Evolutionary conservation across 371 early-diverging fungal species (phyloP).

Genomic region (Rhizopus delemar): DNA sequence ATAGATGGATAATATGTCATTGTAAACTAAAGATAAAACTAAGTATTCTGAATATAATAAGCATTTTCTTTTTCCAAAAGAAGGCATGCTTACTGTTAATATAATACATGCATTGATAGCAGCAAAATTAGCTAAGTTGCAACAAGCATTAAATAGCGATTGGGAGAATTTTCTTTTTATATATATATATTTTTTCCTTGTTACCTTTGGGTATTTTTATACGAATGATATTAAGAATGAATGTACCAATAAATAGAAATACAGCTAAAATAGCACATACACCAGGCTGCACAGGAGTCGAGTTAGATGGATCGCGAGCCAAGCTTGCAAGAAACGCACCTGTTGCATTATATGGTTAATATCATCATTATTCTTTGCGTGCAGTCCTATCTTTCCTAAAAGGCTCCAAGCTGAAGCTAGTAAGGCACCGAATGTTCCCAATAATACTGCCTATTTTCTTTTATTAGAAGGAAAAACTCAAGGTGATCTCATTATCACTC

Average conservation of each 20-base stretch:
- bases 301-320: slow-evolving; percentile 27
- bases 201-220: slow-evolving; percentile 41
- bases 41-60: neutral
- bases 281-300: slow-evolving; percentile 36
- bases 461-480: neutral
- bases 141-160: neutral
- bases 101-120: slow-evolving; percentile 41
- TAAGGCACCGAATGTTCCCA: slow-evolving; percentile 34
- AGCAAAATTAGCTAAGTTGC: slow-evolving; percentile 39
- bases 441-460: slow-evolving; percentile 26
- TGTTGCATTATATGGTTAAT: slow-evolving; percentile 1
- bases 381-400: slow-evolving; percentile 18
- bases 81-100: slow-evolving; percentile 22
- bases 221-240: slow-evolving; percentile 35
- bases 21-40: slow-evolving; percentile 25
- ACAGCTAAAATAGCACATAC: slow-evolving; percentile 39
- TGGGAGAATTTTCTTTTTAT: neutral
- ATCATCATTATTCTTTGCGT: neutral
- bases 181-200: neutral
- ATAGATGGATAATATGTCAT: slow-evolving; percentile 31
- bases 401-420: slow-evolving; percentile 32
- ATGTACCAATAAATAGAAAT: slow-evolving; percentile 43
- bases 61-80: neutral
- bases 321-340: slow-evolving; percentile 37
- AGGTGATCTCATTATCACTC: neutral